A percentile compares a stretch with the other conserved stretches of the same genome.
These are phyloP conservation scores for Erysiphe neolycopersici DNA, from an alignment of 2,329 filamentous ascomycete species.

Conservation along the genomic window DNA sequence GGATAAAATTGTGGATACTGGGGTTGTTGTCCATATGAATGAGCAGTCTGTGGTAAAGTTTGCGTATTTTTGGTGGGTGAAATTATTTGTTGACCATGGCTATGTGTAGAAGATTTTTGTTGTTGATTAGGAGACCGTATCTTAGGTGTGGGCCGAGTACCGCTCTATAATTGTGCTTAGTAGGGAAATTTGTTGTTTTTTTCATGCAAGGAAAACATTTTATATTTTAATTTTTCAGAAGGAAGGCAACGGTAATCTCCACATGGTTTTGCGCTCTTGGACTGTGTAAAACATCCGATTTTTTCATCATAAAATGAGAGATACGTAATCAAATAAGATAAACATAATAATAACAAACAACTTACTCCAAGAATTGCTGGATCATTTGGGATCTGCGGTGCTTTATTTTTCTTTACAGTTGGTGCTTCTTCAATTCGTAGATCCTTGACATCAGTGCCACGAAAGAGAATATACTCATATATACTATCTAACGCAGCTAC, in stretches of 20 bases:
- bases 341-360: slow-evolving; percentile 12
- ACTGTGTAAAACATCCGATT: slow-evolving; percentile 90
- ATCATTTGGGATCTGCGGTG: slow-evolving; percentile 65
- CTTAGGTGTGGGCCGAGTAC: slow-evolving; percentile 10
- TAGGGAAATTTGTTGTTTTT: not conserved
- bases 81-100: slow-evolving; percentile 3
- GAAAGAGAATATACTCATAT: slow-evolving; percentile 97
- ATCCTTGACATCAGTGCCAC: slow-evolving; percentile 95
- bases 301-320: slow-evolving; percentile 49
- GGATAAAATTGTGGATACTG: slow-evolving; percentile 15
- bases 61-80: slow-evolving; percentile 3
- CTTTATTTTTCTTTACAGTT: slow-evolving; percentile 45
- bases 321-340: not conserved
- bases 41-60: slow-evolving; percentile 4
- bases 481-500: slow-evolving; percentile 62
- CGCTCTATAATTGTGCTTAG: not conserved
- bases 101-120: slow-evolving; percentile 3
- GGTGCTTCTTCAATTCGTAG: slow-evolving; percentile 72
- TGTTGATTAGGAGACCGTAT: slow-evolving; percentile 14
- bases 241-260: slow-evolving; percentile 99
- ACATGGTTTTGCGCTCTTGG: slow-evolving; percentile 86
- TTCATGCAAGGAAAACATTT: not conserved
- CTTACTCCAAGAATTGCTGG: slow-evolving; percentile 94
- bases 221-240: slow-evolving; percentile 37
- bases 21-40: slow-evolving; percentile 17